Percentiles rank a stretch among this genome's conserved stretches.
These are phyloP conservation scores for Moniliophthora roreri DNA, from an alignment of 1,284 basidiomycete genomes.

Conservation along the genomic window DNA sequence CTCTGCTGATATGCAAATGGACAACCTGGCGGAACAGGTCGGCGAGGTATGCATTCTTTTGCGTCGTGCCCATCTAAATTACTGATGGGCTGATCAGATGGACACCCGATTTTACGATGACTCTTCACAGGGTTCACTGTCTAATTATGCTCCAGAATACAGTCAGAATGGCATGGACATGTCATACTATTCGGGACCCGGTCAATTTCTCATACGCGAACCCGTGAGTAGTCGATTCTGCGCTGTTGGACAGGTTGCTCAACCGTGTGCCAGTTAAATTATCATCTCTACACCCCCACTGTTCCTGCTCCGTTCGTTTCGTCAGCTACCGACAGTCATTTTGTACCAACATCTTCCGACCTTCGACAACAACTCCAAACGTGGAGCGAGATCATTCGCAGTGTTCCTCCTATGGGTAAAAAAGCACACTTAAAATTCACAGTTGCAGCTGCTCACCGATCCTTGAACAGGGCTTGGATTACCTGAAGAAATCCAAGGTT, in stretches of 20 bases:
- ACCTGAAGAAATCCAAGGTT: conserved; percentile 89
- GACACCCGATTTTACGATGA: conserved; percentile 37
- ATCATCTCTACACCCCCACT: conserved; percentile 84
- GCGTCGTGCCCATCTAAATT: no score
- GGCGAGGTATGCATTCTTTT: conserved; percentile 26
- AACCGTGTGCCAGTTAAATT: conserved; percentile 65
- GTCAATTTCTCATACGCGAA: conserved; percentile 60
- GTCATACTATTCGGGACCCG: conserved; percentile 50
- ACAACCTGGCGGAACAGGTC: conserved; percentile 31
- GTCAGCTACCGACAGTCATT: conserved; percentile 58
- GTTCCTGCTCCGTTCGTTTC: conserved; percentile 54
- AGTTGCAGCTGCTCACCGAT: conserved; percentile 23
- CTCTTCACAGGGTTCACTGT: conserved; percentile 30
- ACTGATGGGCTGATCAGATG: conserved; percentile 19
- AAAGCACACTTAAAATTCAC: neutral
- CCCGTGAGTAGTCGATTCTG: conserved; percentile 49
- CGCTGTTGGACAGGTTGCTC: neutral
- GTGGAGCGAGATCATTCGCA: conserved; percentile 74
- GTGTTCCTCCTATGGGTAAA: conserved; percentile 24
- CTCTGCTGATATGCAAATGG: conserved; percentile 22
- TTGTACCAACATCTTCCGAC: conserved; percentile 55
- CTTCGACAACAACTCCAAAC: conserved; percentile 81
- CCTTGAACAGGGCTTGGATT: conserved; percentile 54
- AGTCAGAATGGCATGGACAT: conserved; percentile 34
- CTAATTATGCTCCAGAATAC: conserved; percentile 27